These are phyloP conservation scores for Fusarium multiceps DNA, from an alignment of 2,329 filamentous ascomycete genomes.

Conservation along the genomic window DNA sequence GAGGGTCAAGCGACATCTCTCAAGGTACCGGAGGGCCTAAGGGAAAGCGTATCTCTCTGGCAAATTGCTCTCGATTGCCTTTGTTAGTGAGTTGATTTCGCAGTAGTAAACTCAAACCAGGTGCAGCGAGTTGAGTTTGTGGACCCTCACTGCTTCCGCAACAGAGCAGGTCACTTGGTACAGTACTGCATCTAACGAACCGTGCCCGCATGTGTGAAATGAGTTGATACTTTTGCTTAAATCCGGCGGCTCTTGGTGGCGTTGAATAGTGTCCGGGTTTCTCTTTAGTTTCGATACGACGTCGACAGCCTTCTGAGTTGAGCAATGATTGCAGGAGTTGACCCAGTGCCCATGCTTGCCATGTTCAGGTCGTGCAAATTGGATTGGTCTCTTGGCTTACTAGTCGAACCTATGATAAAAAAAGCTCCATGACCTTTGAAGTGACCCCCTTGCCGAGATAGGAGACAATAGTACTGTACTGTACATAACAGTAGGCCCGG, in stretches of 20 bases:
- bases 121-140: conserved; percentile 3
- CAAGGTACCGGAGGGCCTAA: background rate
- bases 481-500: background rate
- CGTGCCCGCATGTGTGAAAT: background rate
- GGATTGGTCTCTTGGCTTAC: background rate
- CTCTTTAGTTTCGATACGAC: conserved; percentile 1
- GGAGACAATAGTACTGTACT: background rate
- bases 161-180: background rate
- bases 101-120: conserved; percentile 14
- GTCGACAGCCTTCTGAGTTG: background rate
- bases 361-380: background rate
- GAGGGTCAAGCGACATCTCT: conserved; percentile 6
- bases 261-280: conserved; percentile 21
- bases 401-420: conserved; percentile 1
- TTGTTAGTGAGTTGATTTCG: background rate
- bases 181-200: background rate
- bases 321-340: background rate
- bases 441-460: background rate
- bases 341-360: background rate
- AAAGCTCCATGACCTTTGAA: background rate
- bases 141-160: background rate
- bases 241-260: conserved; percentile 33
- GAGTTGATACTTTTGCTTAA: conserved; percentile 6
- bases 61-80: background rate
- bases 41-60: background rate